These are phyloP conservation scores for Lepiota venenata DNA, from an alignment of 768 basidiomycete species.

Conservation along the genomic window DNA sequence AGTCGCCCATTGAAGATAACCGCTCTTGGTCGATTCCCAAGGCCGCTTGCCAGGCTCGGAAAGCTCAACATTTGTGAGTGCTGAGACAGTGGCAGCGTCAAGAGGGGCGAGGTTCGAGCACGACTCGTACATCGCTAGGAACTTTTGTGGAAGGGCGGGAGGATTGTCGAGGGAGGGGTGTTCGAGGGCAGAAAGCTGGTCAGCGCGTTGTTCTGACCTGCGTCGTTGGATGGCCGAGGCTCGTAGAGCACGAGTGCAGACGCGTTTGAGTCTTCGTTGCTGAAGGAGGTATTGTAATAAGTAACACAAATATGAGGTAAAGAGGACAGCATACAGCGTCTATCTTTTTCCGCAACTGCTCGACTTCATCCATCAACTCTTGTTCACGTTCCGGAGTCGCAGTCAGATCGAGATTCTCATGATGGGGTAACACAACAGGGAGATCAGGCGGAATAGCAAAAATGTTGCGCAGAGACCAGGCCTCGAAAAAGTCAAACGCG, in stretches of 20 bases:
- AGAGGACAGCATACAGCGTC: conserved; percentile 48
- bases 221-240: neutral
- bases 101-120: conserved; percentile 8
- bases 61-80: conserved; percentile 6
- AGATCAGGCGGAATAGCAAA: conserved; percentile 72
- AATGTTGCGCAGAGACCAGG: conserved; percentile 86
- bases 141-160: neutral
- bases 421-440: conserved; percentile 74
- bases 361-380: conserved; percentile 64
- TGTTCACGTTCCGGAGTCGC: conserved; percentile 54
- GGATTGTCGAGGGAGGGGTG: conserved; percentile 4
- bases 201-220: neutral
- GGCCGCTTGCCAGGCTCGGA: conserved; percentile 10
- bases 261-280: conserved; percentile 7
- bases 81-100: conserved; percentile 1
- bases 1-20: conserved; percentile 8
- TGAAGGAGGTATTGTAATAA: neutral
- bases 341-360: conserved; percentile 60
- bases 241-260: neutral
- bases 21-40: conserved; percentile 12
- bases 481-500: conserved; percentile 90
- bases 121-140: neutral
- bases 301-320: neutral
- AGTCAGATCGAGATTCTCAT: conserved; percentile 66
- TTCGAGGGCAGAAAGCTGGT: conserved; percentile 4